Conservation (phyloP, 1,139 yeast genomes). For the Chernovozyma aurita region DNA sequence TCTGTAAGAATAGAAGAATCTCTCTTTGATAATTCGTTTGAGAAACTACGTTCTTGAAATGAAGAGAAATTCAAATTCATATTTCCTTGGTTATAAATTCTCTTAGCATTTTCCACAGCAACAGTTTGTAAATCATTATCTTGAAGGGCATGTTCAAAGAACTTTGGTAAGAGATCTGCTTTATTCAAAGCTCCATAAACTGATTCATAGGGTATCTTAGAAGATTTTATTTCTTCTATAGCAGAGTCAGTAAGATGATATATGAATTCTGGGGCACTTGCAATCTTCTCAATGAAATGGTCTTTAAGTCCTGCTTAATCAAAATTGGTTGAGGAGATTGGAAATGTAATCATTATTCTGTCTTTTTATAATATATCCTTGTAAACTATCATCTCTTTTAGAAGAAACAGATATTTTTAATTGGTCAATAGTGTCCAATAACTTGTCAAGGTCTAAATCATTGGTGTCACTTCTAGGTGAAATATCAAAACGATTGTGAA, state of each 20-base stretch:
- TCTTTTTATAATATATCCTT: neutral
- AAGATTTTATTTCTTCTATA: conserved; percentile 13
- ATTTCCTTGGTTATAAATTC: conserved; percentile 12
- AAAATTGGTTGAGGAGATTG: neutral
- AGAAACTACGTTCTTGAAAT: conserved; percentile 3
- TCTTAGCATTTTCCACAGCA: conserved; percentile 18
- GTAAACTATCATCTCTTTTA: no score
- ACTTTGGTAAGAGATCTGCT: conserved; percentile 16
- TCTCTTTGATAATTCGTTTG: conserved; percentile 13
- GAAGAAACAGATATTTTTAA: no score
- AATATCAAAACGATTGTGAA: neutral
- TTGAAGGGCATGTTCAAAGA: conserved; percentile 19
- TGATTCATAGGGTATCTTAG: conserved; percentile 15
- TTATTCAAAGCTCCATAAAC: conserved; percentile 16
- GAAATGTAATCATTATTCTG: neutral
- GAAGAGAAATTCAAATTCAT: conserved; percentile 8
- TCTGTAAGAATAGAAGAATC: conserved; percentile 18
- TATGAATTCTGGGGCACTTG: conserved; percentile 12
- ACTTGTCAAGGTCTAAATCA: conserved; percentile 3
- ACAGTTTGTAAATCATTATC: conserved; percentile 18
- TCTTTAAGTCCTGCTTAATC: conserved; percentile 12
- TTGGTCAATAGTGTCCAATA: conserved; percentile 3
- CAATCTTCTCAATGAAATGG: conserved; percentile 15
- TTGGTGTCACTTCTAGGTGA: conserved; percentile 1
- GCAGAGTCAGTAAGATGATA: conserved; percentile 13